A percentile compares a stretch with the other conserved stretches of the same genome.
Evolutionary conservation across 1,284 basidiomycete genomes (phyloP).

Genomic region (Rhodotorula sp.): DNA sequence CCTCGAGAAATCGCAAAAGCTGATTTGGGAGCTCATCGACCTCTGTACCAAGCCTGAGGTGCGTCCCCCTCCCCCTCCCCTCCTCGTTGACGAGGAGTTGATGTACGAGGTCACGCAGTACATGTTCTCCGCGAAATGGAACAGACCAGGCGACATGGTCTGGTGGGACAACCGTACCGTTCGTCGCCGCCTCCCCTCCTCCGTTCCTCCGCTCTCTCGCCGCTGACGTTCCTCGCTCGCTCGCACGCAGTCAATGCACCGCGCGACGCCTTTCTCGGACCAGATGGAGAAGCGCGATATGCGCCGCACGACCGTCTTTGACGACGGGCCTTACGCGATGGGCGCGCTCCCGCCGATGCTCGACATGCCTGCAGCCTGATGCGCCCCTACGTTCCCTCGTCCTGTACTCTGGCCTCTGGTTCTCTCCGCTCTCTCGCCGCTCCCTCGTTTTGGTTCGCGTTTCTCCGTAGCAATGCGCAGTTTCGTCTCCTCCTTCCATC

Average conservation of each 20-base stretch:
- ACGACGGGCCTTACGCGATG: conserved; percentile 5
- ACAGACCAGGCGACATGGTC: conserved; percentile 46
- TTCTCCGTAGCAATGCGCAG: too few species aligned
- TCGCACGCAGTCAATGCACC: not conserved
- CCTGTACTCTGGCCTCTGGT: not conserved
- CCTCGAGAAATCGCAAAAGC: conserved; percentile 16
- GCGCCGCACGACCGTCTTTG: conserved; percentile 9
- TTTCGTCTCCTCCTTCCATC: too few species aligned
- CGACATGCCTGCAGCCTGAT: conserved; percentile 5
- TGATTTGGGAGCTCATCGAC: conserved; percentile 45
- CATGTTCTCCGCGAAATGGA: conserved; percentile 44
- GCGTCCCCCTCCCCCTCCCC: not conserved
- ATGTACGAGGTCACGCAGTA: conserved; percentile 10
- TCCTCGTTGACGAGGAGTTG: not conserved
- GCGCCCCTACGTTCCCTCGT: not conserved
- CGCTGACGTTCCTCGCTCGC: not conserved
- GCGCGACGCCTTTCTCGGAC: conserved; percentile 6
- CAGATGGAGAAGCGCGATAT: conserved; percentile 16
- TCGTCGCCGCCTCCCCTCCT: not conserved
- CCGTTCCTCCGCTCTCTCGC: not conserved
- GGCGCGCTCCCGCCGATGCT: not conserved
- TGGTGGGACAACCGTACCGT: conserved; percentile 19
- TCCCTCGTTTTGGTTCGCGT: too few species aligned
- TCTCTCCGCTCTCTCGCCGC: not conserved
- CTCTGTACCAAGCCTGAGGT: conserved; percentile 44